phyloP scores from a whole-genome alignment of 176 grass and related monocot species.

The Triticum dicoccoides region DNA sequence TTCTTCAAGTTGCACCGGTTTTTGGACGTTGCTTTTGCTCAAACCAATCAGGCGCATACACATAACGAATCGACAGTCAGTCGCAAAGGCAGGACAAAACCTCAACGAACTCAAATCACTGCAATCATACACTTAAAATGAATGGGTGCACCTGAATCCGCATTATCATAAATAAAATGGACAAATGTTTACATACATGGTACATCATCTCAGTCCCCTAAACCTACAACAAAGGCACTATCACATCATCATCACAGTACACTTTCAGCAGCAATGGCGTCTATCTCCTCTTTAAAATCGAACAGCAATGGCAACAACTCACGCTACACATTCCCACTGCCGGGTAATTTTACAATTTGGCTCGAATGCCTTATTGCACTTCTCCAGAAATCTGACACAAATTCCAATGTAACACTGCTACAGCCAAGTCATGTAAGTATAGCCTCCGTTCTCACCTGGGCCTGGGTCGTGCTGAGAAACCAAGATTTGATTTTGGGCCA shows the following conservation, averaged over 20 bases:
- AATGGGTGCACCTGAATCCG: background rate
- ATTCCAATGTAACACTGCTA: conserved; percentile 29
- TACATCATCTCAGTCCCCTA: conserved; percentile 26
- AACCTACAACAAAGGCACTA: conserved; percentile 20
- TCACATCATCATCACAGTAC: background rate
- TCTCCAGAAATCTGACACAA: conserved; percentile 16
- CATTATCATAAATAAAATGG: background rate
- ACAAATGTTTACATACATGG: conserved; percentile 36
- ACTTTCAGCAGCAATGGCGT: background rate
- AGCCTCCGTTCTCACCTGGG: background rate
- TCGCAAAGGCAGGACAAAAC: no score
- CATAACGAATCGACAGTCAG: no score
- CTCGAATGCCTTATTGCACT: conserved; percentile 38
- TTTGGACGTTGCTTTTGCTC: no score
- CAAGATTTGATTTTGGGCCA: background rate
- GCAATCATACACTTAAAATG: no score
- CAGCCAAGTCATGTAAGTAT: conserved; percentile 11
- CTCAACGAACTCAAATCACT: no score
- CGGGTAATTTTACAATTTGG: conserved; percentile 41
- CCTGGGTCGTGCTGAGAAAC: background rate
- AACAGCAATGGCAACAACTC: conserved; percentile 19
- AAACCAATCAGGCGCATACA: no score
- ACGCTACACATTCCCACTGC: conserved; percentile 33
- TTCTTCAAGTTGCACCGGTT: no score
- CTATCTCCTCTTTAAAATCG: no score